Conservation (phyloP, 192 early-diverging fungal genomes). For the Coemansia umbellata region DNA sequence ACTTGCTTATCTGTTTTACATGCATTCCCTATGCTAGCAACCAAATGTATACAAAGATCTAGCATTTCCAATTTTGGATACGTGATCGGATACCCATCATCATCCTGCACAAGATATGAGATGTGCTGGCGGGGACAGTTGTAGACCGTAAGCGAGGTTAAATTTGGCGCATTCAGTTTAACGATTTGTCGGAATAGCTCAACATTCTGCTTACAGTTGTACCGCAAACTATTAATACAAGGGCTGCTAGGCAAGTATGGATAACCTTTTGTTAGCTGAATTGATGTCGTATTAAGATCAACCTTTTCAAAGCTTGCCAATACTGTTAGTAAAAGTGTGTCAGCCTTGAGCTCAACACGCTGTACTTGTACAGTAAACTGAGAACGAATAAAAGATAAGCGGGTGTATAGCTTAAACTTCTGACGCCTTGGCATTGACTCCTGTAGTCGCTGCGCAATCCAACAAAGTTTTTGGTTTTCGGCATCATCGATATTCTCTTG, state of each 20-base stretch:
- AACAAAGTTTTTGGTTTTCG: background rate
- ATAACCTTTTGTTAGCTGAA: background rate
- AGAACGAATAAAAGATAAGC: too few species aligned
- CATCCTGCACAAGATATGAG: background rate
- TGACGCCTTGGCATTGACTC: background rate
- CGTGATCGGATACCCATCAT: background rate
- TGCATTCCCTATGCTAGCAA: background rate
- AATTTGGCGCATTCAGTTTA: background rate
- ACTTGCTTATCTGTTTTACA: background rate
- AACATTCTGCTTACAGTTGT: too few species aligned
- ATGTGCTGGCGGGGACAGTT: too few species aligned
- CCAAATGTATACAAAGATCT: background rate
- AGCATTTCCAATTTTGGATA: background rate
- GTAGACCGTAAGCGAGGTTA: background rate
- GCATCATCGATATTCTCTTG: background rate
- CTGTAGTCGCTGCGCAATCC: background rate
- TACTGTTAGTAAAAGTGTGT: background rate
- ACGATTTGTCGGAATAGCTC: background rate
- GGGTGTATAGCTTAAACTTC: background rate
- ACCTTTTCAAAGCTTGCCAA: background rate
- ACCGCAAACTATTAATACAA: too few species aligned
- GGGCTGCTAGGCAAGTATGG: background rate
- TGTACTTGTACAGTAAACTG: too few species aligned
- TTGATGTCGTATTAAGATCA: background rate
- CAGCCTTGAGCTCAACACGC: background rate